These are phyloP conservation scores for Pelagophyceae sp. DNA, from an alignment of 352 stramenopile species.

Conservation along the genomic window DNA sequence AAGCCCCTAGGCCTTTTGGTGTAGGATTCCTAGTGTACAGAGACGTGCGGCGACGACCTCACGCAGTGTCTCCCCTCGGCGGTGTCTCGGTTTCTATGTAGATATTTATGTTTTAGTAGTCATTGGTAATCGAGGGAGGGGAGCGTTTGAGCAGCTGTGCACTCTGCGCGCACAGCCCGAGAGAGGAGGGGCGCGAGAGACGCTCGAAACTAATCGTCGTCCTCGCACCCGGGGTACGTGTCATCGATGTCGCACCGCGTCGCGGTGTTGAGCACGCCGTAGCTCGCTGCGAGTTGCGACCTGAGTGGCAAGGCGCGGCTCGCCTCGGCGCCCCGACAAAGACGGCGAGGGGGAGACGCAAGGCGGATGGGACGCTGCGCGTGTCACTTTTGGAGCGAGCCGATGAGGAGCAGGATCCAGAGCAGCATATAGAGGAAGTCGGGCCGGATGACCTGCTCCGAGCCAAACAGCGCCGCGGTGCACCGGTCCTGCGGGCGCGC, in stretches of 20 bases:
- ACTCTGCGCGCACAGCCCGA: too few species aligned
- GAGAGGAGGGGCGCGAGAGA: too few species aligned
- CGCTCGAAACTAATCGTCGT: too few species aligned
- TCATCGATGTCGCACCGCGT: background rate
- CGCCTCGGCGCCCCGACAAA: background rate
- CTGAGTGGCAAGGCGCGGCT: background rate
- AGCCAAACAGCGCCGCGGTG: background rate
- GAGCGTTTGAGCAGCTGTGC: too few species aligned
- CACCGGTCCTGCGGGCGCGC: background rate
- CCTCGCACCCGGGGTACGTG: background rate
- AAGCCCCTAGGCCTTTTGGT: too few species aligned
- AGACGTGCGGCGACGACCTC: too few species aligned
- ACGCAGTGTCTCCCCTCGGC: too few species aligned
- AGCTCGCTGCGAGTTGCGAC: background rate
- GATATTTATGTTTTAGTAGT: too few species aligned
- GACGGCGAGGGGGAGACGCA: background rate
- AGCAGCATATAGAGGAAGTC: conserved; percentile 1
- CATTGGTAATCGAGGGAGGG: too few species aligned
- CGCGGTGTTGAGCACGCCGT: background rate
- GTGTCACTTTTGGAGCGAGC: background rate
- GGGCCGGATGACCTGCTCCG: background rate
- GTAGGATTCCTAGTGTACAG: too few species aligned
- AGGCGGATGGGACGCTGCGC: background rate
- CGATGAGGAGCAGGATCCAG: background rate
- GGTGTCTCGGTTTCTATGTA: too few species aligned